Evolutionary conservation across 1,284 basidiomycete species (phyloP).

Genomic region (Tilletia setariae): DNA sequence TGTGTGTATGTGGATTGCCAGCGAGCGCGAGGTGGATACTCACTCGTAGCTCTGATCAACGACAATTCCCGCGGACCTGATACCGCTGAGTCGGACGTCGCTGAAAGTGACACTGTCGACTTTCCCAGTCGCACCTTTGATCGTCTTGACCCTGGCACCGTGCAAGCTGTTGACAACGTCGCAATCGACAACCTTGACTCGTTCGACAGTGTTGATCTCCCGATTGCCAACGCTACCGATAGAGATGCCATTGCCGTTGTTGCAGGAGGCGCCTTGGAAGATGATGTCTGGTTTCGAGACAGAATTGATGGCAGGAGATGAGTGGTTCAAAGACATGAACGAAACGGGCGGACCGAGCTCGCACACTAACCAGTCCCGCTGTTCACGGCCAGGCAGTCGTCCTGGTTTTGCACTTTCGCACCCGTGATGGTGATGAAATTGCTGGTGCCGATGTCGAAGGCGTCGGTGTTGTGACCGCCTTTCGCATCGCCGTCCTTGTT

Average conservation of each 20-base stretch:
- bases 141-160: conserved; percentile 31
- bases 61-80: conserved; percentile 26
- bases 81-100: conserved; percentile 21
- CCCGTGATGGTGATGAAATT: conserved; percentile 23
- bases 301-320: too few species aligned
- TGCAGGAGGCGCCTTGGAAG: conserved; percentile 19
- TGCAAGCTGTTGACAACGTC: conserved; percentile 23
- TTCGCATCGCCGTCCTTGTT: conserved; percentile 12
- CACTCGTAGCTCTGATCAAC: conserved; percentile 21
- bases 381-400: too few species aligned
- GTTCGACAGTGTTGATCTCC: conserved; percentile 25
- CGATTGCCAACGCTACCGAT: conserved; percentile 30
- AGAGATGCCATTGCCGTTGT: conserved; percentile 29
- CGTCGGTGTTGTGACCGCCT: conserved; percentile 31
- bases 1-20: too few species aligned
- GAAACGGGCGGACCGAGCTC: too few species aligned
- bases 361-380: too few species aligned
- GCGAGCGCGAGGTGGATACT: too few species aligned
- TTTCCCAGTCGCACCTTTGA: conserved; percentile 22
- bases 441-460: conserved; percentile 27
- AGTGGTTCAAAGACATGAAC: too few species aligned
- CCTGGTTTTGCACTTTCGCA: too few species aligned
- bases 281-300: too few species aligned
- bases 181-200: conserved; percentile 22
- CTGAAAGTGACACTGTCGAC: conserved; percentile 29